Conservation (phyloP, 768 basidiomycete genomes). For the Asterophora lycoperdoides region DNA sequence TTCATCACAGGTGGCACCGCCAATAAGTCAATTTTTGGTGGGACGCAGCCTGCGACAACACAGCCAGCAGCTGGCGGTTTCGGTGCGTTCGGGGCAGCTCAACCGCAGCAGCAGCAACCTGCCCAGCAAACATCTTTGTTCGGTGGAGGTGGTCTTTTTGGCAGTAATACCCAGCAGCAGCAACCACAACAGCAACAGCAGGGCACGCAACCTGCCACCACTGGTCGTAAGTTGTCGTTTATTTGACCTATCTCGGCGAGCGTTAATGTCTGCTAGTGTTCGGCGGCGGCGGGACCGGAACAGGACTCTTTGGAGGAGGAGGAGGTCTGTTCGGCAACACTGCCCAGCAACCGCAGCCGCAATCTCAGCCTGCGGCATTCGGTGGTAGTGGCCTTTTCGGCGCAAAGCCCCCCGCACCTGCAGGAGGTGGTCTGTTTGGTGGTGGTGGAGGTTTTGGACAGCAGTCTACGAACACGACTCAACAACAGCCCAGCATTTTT, state of each 20-base stretch:
- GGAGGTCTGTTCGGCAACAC: conserved; percentile 29
- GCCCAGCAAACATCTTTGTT: conserved; percentile 25
- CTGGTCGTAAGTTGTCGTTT: not conserved
- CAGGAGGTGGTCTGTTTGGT: conserved; percentile 34
- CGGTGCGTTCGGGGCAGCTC: conserved; percentile 33
- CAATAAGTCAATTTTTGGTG: conserved; percentile 41
- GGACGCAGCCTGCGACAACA: conserved; percentile 25
- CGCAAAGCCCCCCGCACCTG: conserved; percentile 35
- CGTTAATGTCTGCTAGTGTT: not conserved
- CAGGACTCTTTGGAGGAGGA: conserved; percentile 32
- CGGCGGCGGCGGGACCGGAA: conserved; percentile 21
- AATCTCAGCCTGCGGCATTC: conserved; percentile 31
- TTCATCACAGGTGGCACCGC: conserved; percentile 15
- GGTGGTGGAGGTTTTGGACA: conserved; percentile 40
- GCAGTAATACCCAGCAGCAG: conserved; percentile 29
- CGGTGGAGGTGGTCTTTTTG: conserved; percentile 33
- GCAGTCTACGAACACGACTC: conserved; percentile 22
- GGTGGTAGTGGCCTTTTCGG: conserved; percentile 35
- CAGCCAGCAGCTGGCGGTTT: conserved; percentile 39
- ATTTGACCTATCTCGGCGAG: too few species aligned
- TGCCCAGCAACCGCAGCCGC: conserved; percentile 26
- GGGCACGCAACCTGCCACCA: conserved; percentile 9
- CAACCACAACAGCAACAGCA: conserved; percentile 31
- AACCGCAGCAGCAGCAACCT: conserved; percentile 30
- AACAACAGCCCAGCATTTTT: conserved; percentile 42